Evolutionary conservation across 495 filamentous ascomycete genomes (phyloP).

Genomic region (Trichoderma orchidacearum): DNA sequence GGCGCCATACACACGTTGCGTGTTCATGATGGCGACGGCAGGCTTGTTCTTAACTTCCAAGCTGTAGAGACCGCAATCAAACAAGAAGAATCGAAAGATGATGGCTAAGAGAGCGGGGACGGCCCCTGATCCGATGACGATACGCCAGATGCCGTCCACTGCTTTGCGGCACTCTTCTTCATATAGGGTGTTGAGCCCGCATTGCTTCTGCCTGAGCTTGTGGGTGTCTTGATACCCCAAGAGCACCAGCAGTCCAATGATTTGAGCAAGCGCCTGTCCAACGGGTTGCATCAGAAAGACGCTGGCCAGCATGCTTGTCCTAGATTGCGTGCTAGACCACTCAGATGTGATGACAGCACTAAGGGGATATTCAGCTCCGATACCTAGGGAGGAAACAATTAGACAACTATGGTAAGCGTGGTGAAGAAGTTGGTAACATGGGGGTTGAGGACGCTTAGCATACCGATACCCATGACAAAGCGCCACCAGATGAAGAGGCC

Average conservation of each 20-base stretch:
- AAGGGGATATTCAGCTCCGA: slow-evolving; percentile 66
- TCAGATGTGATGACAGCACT: slow-evolving; percentile 64
- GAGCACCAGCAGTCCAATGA: slow-evolving; percentile 53
- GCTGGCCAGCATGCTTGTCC: slow-evolving; percentile 64
- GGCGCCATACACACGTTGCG: slow-evolving; percentile 38
- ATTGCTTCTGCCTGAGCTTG: slow-evolving; percentile 29
- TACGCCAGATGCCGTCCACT: slow-evolving; percentile 71
- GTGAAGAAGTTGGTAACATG: slow-evolving; percentile 46
- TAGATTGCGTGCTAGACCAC: slow-evolving; percentile 56
- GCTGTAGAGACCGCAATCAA: slow-evolving; percentile 60
- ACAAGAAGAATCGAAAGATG: slow-evolving; percentile 67
- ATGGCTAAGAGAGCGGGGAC: slow-evolving; percentile 57
- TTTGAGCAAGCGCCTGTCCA: slow-evolving; percentile 53
- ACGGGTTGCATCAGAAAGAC: slow-evolving; percentile 75
- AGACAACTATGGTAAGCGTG: slow-evolving; percentile 22
- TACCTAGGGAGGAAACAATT: slow-evolving; percentile 39
- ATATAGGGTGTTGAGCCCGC: slow-evolving; percentile 29
- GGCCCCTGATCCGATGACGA: slow-evolving; percentile 60
- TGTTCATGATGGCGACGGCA: slow-evolving; percentile 47
- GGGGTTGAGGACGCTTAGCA: slow-evolving; percentile 29
- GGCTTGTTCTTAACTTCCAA: slow-evolving; percentile 58
- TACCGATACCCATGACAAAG: slow-evolving; percentile 23
- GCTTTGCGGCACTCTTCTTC: slow-evolving; percentile 47
- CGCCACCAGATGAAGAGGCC: slow-evolving; percentile 23
- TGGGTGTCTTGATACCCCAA: slow-evolving; percentile 53